phyloP scores from a whole-genome alignment of 371 early-diverging fungal species.

The Quaeritorhiza haematococci region DNA sequence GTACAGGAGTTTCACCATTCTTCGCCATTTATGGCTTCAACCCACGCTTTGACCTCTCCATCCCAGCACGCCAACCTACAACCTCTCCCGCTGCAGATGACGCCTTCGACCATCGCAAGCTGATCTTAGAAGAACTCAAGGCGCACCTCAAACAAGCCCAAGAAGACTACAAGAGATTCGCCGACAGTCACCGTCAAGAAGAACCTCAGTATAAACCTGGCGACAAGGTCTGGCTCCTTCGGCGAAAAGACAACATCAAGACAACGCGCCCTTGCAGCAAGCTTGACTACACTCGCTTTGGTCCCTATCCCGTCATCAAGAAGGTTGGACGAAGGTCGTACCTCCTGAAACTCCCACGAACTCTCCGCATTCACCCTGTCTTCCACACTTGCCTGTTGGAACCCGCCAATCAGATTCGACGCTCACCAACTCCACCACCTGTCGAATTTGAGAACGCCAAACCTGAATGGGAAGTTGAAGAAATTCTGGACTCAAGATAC shows the following conservation, averaged over 20 bases:
- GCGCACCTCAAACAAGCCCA: conserved; percentile 7
- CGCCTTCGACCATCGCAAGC: not conserved
- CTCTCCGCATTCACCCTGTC: conserved; percentile 9
- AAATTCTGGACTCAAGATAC: conserved; percentile 9
- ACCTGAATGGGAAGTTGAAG: conserved; percentile 8
- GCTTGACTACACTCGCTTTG: conserved; percentile 10
- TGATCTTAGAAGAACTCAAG: not conserved
- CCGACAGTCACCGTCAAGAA: not conserved
- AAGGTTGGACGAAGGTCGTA: not conserved
- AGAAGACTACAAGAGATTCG: not conserved
- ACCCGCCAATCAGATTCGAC: not conserved
- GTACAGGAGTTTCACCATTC: conserved; percentile 32
- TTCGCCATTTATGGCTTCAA: conserved; percentile 20
- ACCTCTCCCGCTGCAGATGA: conserved; percentile 5
- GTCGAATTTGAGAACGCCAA: conserved; percentile 9
- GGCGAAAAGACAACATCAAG: conserved; percentile 1
- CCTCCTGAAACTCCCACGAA: not conserved
- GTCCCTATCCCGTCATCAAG: conserved; percentile 13
- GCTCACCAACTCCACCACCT: conserved; percentile 8
- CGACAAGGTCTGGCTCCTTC: conserved; percentile 11
- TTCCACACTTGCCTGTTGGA: conserved; percentile 12
- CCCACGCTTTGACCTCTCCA: conserved; percentile 7
- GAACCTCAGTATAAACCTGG: conserved; percentile 7
- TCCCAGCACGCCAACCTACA: not conserved
- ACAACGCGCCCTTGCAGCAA: conserved; percentile 10